Conservation (phyloP, 139 green algal genomes). For the Chlamydomonas sp. region DNA sequence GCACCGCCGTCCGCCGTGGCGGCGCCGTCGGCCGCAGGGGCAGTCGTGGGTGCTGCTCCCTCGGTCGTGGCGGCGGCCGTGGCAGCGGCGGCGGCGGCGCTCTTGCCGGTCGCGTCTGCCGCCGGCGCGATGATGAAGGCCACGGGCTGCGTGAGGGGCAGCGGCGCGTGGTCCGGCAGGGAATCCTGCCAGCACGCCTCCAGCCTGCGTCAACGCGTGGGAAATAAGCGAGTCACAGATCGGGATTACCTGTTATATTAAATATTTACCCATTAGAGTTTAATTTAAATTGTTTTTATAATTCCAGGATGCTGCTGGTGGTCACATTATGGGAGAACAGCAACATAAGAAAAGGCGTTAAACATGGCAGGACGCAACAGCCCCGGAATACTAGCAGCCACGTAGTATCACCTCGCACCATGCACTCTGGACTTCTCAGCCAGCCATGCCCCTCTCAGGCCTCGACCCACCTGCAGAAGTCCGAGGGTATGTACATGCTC, state of each 20-base stretch:
- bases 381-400: too few species aligned
- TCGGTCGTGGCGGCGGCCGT: neutral
- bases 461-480: slow-evolving; percentile 37
- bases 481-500: slow-evolving; percentile 66
- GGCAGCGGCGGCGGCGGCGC: neutral
- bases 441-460: too few species aligned
- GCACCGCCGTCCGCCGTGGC: neutral
- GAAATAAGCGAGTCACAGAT: neutral
- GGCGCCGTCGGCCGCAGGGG: neutral
- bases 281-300: too few species aligned
- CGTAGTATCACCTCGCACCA: neutral
- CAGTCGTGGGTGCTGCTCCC: neutral
- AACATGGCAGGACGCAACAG: too few species aligned
- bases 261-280: too few species aligned
- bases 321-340: too few species aligned
- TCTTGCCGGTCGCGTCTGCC: neutral
- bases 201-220: slow-evolving; percentile 40
- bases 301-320: too few species aligned
- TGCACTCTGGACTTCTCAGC: neutral
- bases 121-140: slow-evolving; percentile 38
- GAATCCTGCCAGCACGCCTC: slow-evolving; percentile 47
- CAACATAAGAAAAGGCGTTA: too few species aligned
- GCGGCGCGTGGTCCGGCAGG: slow-evolving; percentile 42
- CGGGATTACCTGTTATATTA: too few species aligned
- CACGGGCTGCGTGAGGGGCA: slow-evolving; percentile 46